Evolutionary conservation across 1,139 yeast species (phyloP), one percentile per base, ranked within the genome.

Genomic region (Hyphopichia wangnamkhiaoensis): DNA sequence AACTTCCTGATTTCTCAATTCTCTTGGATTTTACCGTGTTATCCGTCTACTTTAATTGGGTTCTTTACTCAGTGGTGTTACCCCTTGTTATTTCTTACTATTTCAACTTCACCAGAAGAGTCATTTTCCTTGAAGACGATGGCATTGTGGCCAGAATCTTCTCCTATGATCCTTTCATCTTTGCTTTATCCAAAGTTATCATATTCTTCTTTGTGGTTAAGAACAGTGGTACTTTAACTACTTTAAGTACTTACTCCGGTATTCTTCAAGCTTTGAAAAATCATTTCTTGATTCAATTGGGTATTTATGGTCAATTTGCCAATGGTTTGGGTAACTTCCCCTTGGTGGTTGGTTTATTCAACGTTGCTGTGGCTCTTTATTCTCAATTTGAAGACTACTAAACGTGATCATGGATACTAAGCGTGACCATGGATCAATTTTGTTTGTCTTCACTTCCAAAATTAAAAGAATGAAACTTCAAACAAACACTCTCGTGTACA

Each of bases 131-230:
- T 44, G 68, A 74, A 48, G 75, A 74, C 38, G 63, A 59, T 33
- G 58, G 56, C 26, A 48, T 66, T 29, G 54, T 63, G 30, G 59
- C 61, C 13, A 64, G 74, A 52, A 61, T 65, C 41, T 69, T 68
- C 60, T 61, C 58, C 40, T 71, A 61, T 56, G 87, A 81, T 58
- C 85, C 86, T 27, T 71, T 80, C 48, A 66, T 76, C 42, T 81
- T 78, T 60, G 79, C 80, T 42, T 59, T 80, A 48, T 45, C 70
- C 42, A 79, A 80, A 55, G 59, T 75, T 31, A 54, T 80, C 46
- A 52, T 76, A 32, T 71, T 67, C 50, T 76, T 72, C 63, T 61
- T 70, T 43, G 48, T 77, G 45, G 51, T 56, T 37, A 63, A 61
- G 45, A 57, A 65, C 38, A 54, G 57, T 24, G 59, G 68, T 25